phyloP scores from a whole-genome alignment of 306 rosid species.

The Castanospermum australe region DNA sequence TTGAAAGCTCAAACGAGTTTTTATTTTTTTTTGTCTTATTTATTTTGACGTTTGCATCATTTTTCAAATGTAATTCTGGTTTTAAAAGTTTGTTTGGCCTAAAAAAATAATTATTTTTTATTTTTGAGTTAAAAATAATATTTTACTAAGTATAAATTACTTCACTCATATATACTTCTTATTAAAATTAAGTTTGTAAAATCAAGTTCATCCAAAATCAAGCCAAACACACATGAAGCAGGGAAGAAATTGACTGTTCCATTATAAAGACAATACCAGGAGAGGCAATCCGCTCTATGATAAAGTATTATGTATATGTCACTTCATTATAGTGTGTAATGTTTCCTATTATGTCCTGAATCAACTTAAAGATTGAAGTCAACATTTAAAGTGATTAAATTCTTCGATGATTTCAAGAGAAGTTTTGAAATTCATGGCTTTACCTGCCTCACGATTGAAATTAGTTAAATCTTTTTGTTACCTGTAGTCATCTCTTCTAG shows the following conservation, averaged over 20 bases:
- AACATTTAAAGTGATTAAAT: slow-evolving; percentile 23
- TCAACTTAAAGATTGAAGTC: slow-evolving; percentile 27
- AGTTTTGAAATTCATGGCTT: slow-evolving; percentile 24
- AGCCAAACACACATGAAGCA: too few relatives aligned
- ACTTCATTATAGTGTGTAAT: slow-evolving; percentile 24
- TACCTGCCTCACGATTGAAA: slow-evolving; percentile 37
- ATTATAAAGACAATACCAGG: slow-evolving; percentile 18
- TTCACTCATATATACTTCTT: too few relatives aligned
- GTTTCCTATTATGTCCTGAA: slow-evolving; percentile 14
- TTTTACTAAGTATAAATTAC: too few relatives aligned
- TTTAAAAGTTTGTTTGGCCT: too few relatives aligned
- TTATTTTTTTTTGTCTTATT: too few relatives aligned
- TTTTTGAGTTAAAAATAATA: too few relatives aligned
- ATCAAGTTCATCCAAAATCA: too few relatives aligned
- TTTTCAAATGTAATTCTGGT: too few relatives aligned
- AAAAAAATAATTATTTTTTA: too few relatives aligned
- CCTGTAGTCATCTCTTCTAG: not conserved
- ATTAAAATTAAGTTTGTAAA: too few relatives aligned
- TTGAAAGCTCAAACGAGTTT: too few relatives aligned
- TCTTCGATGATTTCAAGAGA: slow-evolving; percentile 16
- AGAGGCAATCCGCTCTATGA: slow-evolving; percentile 12
- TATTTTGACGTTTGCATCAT: too few relatives aligned
- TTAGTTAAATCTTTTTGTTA: not conserved
- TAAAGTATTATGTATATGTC: slow-evolving; percentile 38
- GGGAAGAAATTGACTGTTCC: slow-evolving; percentile 25